Conservation (phyloP, 1,284 basidiomycete species). For the Cyathus pygmaeus region DNA sequence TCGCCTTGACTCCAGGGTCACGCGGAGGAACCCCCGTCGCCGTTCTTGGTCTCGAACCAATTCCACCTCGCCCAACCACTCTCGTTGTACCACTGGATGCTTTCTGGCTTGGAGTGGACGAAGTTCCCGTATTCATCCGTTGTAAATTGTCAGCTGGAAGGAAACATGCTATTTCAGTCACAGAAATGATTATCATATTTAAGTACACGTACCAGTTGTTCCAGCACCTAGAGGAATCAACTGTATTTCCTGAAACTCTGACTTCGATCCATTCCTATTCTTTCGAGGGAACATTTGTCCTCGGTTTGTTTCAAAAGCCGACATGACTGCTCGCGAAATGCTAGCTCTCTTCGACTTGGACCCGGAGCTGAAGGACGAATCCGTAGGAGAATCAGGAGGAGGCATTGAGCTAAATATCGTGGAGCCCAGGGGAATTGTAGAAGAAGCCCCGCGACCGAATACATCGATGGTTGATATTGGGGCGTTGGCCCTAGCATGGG, state of each 20-base stretch:
- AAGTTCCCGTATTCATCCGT: neutral
- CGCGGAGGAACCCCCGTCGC: too few species aligned
- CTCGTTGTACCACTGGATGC: too few species aligned
- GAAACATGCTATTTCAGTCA: too few species aligned
- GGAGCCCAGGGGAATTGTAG: neutral
- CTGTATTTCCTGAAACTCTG: neutral
- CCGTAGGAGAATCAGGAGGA: neutral
- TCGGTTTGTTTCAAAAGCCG: neutral
- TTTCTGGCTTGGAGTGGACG: too few species aligned
- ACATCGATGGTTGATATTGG: neutral
- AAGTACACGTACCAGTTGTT: too few species aligned
- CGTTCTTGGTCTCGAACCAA: too few species aligned
- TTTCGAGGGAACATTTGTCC: neutral
- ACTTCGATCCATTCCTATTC: neutral
- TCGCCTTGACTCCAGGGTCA: too few species aligned
- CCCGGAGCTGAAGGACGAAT: neutral
- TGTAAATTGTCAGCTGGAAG: neutral
- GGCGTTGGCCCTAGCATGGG: too few species aligned
- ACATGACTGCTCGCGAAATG: neutral
- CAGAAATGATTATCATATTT: too few species aligned
- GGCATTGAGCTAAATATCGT: neutral
- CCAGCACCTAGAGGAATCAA: neutral
- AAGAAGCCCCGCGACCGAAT: neutral
- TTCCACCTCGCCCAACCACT: too few species aligned
- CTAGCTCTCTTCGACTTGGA: neutral